Evolutionary conservation across 257 asterid genomes (phyloP).

Genomic region (Euphrasia confusa): DNA sequence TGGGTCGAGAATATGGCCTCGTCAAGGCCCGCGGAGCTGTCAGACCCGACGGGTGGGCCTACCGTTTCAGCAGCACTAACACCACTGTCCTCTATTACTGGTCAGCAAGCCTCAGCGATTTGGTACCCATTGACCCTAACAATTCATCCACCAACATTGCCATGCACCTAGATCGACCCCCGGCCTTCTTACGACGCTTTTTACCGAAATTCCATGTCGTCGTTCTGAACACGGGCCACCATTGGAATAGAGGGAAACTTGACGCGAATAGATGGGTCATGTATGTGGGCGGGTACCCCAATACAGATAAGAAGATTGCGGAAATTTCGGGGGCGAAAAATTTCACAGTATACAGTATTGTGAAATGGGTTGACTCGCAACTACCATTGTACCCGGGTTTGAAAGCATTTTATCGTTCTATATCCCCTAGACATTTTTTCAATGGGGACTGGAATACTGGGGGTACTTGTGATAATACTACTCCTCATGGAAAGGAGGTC

Average conservation of each 20-base stretch:
- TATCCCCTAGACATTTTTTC: conserved; percentile 87
- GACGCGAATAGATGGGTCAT: conserved; percentile 78
- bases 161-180: conserved; percentile 96
- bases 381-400: conserved; percentile 63
- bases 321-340: conserved; percentile 62
- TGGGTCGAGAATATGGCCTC: conserved; percentile 75
- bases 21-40: conserved; percentile 74
- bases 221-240: conserved; percentile 90
- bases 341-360: conserved; percentile 57
- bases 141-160: conserved; percentile 48
- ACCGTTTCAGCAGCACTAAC: conserved; percentile 66
- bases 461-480: conserved; percentile 82
- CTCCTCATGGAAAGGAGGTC: conserved; percentile 70
- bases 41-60: conserved; percentile 97
- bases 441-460: conserved; percentile 98
- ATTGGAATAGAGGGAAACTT: conserved; percentile 88
- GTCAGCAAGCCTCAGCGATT: conserved; percentile 88
- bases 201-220: conserved; percentile 60
- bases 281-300: conserved; percentile 70
- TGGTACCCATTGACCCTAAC: conserved; percentile 54
- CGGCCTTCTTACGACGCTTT: conserved; percentile 56
- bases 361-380: conserved; percentile 71
- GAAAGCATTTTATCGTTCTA: conserved; percentile 60
- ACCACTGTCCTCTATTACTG: conserved; percentile 88
- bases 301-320: conserved; percentile 51